phyloP scores from a whole-genome alignment of 202 grass and related monocot species.

The Alloteropsis angusta region DNA sequence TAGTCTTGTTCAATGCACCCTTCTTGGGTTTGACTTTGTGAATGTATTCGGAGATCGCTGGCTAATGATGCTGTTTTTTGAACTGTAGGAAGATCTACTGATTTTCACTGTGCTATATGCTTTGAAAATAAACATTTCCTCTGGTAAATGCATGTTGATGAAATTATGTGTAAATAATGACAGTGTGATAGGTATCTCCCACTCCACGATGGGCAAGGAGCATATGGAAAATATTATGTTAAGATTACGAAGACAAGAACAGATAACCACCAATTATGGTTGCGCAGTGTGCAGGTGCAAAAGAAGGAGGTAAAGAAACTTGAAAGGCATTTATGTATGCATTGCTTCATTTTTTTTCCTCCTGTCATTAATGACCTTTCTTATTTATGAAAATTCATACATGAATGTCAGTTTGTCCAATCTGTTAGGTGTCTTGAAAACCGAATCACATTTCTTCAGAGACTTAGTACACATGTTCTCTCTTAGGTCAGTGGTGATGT shows the following conservation, averaged over 20 bases:
- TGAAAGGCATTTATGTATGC: background rate
- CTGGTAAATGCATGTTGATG: background rate
- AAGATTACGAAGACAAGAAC: conserved; percentile 25
- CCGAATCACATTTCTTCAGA: background rate
- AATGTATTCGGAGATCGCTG: background rate
- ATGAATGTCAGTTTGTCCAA: background rate
- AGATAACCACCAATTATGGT: conserved; percentile 38
- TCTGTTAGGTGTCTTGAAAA: background rate
- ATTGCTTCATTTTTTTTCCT: conserved; percentile 1
- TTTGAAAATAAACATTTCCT: conserved; percentile 19
- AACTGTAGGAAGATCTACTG: background rate
- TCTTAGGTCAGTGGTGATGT: background rate
- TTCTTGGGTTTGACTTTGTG: background rate
- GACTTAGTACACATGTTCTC: background rate
- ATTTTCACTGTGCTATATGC: background rate
- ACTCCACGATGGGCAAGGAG: conserved; percentile 18
- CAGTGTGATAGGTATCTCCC: conserved; percentile 92
- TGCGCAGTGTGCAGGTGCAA: conserved; percentile 65
- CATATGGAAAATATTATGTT: conserved; percentile 68
- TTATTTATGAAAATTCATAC: background rate
- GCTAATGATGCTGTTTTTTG: background rate
- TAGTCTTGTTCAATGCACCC: background rate
- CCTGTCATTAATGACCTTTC: background rate
- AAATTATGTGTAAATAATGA: conserved; percentile 31
- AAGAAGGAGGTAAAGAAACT: conserved; percentile 46